Percentiles rank a stretch among this genome's conserved stretches.
These are phyloP conservation scores for Knufia petricola DNA, from an alignment of 2,329 filamentous ascomycete species.

Conservation along the genomic window DNA sequence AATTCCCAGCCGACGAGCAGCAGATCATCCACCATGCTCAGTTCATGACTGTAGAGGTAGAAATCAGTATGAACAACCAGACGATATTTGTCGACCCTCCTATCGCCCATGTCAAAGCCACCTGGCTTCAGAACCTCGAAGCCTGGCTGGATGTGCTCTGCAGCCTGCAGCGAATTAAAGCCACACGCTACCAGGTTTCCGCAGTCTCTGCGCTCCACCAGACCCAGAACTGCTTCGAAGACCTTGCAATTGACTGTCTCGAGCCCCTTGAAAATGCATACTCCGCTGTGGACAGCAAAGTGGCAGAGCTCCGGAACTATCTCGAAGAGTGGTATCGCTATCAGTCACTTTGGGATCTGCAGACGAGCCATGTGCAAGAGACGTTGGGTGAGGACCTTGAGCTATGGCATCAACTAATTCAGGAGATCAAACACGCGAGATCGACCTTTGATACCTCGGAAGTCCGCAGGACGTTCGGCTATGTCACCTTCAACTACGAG, in stretches of 20 bases:
- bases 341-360: slow-evolving; percentile 95
- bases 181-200: slow-evolving; percentile 86
- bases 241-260: slow-evolving; percentile 75
- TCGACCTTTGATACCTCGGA: slow-evolving; percentile 97
- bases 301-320: slow-evolving; percentile 70
- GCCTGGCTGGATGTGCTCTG: slow-evolving; percentile 89
- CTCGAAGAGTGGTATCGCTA: slow-evolving; percentile 98
- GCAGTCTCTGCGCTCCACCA: slow-evolving; percentile 52
- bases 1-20: slow-evolving; percentile 16
- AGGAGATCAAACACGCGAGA: slow-evolving; percentile 90
- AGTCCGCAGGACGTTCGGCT: slow-evolving; percentile 83
- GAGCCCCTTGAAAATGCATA: slow-evolving; percentile 72
- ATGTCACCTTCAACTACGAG: slow-evolving; percentile 92
- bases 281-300: slow-evolving; percentile 68
- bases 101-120: slow-evolving; percentile 79
- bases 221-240: slow-evolving; percentile 64
- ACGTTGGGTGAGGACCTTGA: slow-evolving; percentile 82
- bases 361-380: slow-evolving; percentile 90
- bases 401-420: slow-evolving; percentile 88
- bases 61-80: slow-evolving; percentile 96
- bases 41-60: slow-evolving; percentile 58
- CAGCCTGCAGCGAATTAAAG: slow-evolving; percentile 87
- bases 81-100: slow-evolving; percentile 94
- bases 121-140: slow-evolving; percentile 87
- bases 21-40: slow-evolving; percentile 28